Conservation (phyloP, 2,329 filamentous ascomycete genomes). For the Colletotrichum falcatum region DNA sequence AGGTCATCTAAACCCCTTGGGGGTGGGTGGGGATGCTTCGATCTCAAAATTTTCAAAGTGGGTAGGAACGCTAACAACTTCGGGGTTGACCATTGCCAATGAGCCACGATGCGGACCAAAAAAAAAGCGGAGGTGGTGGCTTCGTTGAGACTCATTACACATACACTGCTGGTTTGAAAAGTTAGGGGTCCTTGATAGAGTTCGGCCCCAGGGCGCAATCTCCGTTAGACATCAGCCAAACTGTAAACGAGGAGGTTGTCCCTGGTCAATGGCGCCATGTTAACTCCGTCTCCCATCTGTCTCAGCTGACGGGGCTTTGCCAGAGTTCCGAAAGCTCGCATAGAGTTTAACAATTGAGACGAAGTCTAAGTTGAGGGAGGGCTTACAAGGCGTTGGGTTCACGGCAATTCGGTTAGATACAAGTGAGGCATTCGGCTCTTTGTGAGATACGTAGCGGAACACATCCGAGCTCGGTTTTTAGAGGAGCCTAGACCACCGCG, state of each 20-base stretch:
- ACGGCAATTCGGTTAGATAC: background rate
- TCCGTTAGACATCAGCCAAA: background rate
- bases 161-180: background rate
- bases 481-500: background rate
- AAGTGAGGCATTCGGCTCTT: background rate
- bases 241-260: background rate
- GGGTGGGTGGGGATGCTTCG: conserved; percentile 3
- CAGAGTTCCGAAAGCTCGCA: background rate
- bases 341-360: background rate
- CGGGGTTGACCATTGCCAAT: background rate
- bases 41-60: background rate
- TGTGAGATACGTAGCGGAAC: background rate
- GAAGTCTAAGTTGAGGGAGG: background rate
- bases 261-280: background rate
- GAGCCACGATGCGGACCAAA: background rate
- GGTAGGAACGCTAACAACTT: background rate
- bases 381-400: too few species aligned
- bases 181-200: background rate
- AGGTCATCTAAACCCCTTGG: background rate
- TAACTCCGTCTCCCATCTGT: background rate
- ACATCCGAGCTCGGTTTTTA: background rate
- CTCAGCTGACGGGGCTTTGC: background rate
- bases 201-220: background rate
- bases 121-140: background rate
- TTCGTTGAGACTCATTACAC: background rate